A percentile compares a stretch with the other conserved stretches of the same genome.
Evolutionary conservation across 805 yeast genomes (phyloP).

Genomic region (Nakazawaea ambrosiae): DNA sequence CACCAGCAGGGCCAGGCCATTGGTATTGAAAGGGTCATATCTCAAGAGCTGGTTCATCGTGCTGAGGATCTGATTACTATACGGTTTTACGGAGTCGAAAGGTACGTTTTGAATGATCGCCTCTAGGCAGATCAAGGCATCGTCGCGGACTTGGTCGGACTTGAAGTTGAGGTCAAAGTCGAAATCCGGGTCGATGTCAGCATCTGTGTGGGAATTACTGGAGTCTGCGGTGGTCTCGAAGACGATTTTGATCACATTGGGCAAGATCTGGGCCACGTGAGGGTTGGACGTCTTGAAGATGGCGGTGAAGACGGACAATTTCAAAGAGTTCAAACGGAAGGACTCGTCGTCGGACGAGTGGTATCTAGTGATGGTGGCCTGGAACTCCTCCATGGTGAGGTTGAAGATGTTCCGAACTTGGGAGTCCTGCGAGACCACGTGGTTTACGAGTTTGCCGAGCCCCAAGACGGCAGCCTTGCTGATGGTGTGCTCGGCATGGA

Average conservation of each 20-base stretch:
- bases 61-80: conserved; percentile 21
- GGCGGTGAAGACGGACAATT: conserved; percentile 9
- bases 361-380: background rate
- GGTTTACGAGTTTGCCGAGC: conserved; percentile 25
- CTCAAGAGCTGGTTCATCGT: conserved; percentile 25
- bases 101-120: conserved; percentile 32
- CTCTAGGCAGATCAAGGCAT: conserved; percentile 34
- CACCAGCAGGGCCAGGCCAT: conserved; percentile 12
- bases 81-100: conserved; percentile 22
- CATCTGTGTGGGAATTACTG: too few relatives aligned
- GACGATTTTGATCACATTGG: conserved; percentile 13
- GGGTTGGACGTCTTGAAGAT: conserved; percentile 8
- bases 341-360: background rate
- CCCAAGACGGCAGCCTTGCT: conserved; percentile 37
- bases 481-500: conserved; percentile 34
- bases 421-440: conserved; percentile 16
- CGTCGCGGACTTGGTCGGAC: conserved; percentile 43
- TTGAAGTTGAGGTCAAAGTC: conserved; percentile 38
- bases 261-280: conserved; percentile 4
- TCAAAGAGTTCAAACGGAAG: conserved; percentile 4
- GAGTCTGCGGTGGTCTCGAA: conserved; percentile 13
- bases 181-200: too few relatives aligned
- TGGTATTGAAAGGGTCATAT: conserved; percentile 38
- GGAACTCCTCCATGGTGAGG: conserved; percentile 12
- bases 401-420: conserved; percentile 17